These are phyloP conservation scores for Tillandsia fasciculata DNA, from an alignment of 176 grass and related monocot genomes.

Conservation along the genomic window DNA sequence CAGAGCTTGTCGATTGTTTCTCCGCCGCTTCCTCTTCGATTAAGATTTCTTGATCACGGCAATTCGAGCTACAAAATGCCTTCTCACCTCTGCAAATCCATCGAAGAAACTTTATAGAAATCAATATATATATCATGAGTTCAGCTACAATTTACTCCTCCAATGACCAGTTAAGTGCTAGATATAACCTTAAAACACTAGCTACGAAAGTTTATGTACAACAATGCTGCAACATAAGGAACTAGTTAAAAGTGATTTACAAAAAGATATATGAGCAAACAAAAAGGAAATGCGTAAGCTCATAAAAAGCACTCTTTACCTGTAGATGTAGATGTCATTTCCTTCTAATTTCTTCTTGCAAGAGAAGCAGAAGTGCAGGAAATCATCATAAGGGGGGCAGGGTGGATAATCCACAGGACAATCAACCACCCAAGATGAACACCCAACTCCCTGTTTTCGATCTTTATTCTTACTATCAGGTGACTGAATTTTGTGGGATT, in stretches of 20 bases:
- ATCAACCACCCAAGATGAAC: slow-evolving; percentile 26
- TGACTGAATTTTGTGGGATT: slow-evolving; percentile 40
- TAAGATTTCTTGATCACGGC: slow-evolving; percentile 71
- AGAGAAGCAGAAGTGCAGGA: slow-evolving; percentile 66
- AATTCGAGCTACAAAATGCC: slow-evolving; percentile 59
- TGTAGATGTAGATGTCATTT: slow-evolving; percentile 87
- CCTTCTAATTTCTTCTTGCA: slow-evolving; percentile 73
- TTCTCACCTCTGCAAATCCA: slow-evolving; percentile 63
- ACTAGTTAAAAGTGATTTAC: background rate
- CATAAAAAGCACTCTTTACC: slow-evolving; percentile 28
- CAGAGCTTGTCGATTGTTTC: slow-evolving; percentile 25
- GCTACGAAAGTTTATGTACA: background rate
- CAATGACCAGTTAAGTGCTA: too few relatives aligned
- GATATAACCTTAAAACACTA: background rate
- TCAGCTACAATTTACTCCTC: too few relatives aligned
- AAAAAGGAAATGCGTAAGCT: background rate
- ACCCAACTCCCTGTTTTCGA: slow-evolving; percentile 5
- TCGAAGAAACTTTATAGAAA: background rate
- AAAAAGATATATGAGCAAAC: background rate
- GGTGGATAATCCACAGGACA: slow-evolving; percentile 6
- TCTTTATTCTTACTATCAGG: slow-evolving; percentile 16
- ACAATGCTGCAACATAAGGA: background rate
- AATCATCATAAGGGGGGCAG: slow-evolving; percentile 22
- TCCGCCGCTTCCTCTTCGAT: slow-evolving; percentile 52
- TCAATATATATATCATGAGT: too few relatives aligned